Evolutionary conservation across 192 early-diverging fungal genomes (phyloP).

Genomic region (Powellomyces hirtus): DNA sequence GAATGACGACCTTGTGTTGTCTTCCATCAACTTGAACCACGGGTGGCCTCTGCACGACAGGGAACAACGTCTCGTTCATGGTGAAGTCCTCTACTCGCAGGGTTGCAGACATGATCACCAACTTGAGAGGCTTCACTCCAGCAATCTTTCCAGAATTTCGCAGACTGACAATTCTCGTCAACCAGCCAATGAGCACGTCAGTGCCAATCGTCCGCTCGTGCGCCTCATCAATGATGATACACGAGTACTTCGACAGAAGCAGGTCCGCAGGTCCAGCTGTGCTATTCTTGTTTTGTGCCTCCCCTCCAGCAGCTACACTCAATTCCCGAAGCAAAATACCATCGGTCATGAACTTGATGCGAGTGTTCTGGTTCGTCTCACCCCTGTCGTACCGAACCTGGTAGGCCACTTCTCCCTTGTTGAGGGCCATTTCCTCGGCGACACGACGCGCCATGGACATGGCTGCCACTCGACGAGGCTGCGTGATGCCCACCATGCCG

Average conservation of each 20-base stretch:
- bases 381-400: conserved; percentile 90
- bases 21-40: conserved; percentile 90
- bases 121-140: conserved; percentile 70
- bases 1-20: conserved; percentile 83
- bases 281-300: conserved; percentile 1
- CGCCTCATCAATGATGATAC: conserved; percentile 97
- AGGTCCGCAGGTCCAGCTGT: conserved; percentile 55
- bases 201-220: conserved; percentile 98
- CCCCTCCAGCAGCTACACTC: conserved; percentile 23
- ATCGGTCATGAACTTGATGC: conserved; percentile 99
- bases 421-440: conserved; percentile 79
- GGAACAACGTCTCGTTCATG: conserved; percentile 77
- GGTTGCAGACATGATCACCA: conserved; percentile 99
- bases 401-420: conserved; percentile 68
- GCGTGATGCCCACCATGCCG: conserved; percentile 96
- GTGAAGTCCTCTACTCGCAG: conserved; percentile 96
- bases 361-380: conserved; percentile 67
- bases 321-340: conserved; percentile 97
- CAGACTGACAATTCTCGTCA: conserved; percentile 83
- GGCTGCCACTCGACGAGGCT: conserved; percentile 96
- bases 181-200: conserved; percentile 95
- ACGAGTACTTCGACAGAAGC: conserved; percentile 89
- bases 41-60: conserved; percentile 55
- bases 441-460: conserved; percentile 96
- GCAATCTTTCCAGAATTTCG: conserved; percentile 56